Evolutionary conservation across 495 filamentous ascomycete species (phyloP), one percentile per base, ranked within the genome.

Genomic region (Aspergillus saccharolyticus): DNA sequence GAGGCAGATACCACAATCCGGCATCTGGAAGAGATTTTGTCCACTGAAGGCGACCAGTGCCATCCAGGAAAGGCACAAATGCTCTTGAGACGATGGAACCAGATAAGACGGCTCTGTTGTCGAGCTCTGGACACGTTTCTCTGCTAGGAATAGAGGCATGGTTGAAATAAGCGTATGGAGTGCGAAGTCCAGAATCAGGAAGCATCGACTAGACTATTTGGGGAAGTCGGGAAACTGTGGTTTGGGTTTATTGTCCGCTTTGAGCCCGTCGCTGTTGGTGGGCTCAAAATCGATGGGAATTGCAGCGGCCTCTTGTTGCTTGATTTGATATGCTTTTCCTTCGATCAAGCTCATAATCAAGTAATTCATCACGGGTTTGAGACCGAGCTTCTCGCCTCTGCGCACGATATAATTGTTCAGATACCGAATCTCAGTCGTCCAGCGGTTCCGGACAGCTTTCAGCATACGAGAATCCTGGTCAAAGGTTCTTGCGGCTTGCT

Each of bases 401-500:
- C 73, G 74, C 44, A 94, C 82, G 28, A 96, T 79, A 71, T 86
- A 96, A 16, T 91, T 92, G 72, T 94, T 96, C 61, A 96, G 81
- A 63, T 88, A 92, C 18, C 87, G 82, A 54, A 96, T 83, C 69
- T 96, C 91, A 2, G 90, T 95, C 52, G 69, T 61, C 64, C 78
- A 81, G 3, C 84, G 78, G 2, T 70, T 70, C 30, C 73, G 67
- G 18, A 93, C 78, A 69, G 96, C 91, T 65, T 91, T 88, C 20
- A 89, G 67, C 91, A 96, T 96, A 3, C 83, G 86, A 64, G 87
- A 91, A 42, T 78, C 79, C 65, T 96, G 93, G 39, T 78, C 70
- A 1, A 71, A 74, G 1, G 87, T 93, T 59, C 77, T 79, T n/a
- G 75, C 68, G 7, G 81, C 84, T 7, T 89, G 77, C 20, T 74